Evolutionary conservation across 768 basidiomycete species (phyloP).

Genomic region (Trametes cinnabarina): DNA sequence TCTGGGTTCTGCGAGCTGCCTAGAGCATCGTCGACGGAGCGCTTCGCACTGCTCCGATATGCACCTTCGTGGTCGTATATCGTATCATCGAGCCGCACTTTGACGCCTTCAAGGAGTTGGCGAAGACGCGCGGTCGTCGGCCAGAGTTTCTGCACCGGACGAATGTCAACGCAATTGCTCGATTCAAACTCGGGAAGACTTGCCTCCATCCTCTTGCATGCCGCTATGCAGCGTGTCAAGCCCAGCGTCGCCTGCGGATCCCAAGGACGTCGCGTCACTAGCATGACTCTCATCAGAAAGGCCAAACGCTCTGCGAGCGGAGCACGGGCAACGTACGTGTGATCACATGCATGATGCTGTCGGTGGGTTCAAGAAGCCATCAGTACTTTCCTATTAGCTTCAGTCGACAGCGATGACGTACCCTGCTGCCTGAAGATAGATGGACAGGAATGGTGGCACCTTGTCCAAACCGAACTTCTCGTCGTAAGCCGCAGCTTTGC

Average conservation of each 20-base stretch:
- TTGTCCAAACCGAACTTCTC: slow-evolving; percentile 60
- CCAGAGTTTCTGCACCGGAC: slow-evolving; percentile 58
- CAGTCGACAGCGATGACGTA: slow-evolving; percentile 35
- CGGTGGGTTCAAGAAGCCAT: neutral
- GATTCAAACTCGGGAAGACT: slow-evolving; percentile 11
- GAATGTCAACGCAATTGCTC: neutral
- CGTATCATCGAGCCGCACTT: slow-evolving; percentile 46
- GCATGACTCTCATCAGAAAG: slow-evolving; percentile 8
- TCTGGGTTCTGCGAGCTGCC: slow-evolving; percentile 19
- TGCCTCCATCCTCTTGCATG: slow-evolving; percentile 69
- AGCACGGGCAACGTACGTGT: slow-evolving; percentile 47
- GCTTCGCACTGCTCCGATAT: slow-evolving; percentile 21
- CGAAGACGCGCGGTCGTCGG: slow-evolving; percentile 66
- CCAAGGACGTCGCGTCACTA: slow-evolving; percentile 73
- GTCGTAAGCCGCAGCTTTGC: slow-evolving; percentile 54
- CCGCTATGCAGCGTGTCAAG: slow-evolving; percentile 60
- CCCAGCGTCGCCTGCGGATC: slow-evolving; percentile 68
- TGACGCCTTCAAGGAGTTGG: slow-evolving; percentile 66
- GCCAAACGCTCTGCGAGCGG: slow-evolving; percentile 6
- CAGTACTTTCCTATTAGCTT: neutral
- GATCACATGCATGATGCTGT: slow-evolving; percentile 76
- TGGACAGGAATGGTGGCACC: slow-evolving; percentile 63
- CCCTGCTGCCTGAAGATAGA: slow-evolving; percentile 72
- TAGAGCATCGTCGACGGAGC: slow-evolving; percentile 24
- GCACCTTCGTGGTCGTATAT: neutral